Conservation (phyloP, 176 grass and related monocot species). For the Aegilops tauschii region DNA sequence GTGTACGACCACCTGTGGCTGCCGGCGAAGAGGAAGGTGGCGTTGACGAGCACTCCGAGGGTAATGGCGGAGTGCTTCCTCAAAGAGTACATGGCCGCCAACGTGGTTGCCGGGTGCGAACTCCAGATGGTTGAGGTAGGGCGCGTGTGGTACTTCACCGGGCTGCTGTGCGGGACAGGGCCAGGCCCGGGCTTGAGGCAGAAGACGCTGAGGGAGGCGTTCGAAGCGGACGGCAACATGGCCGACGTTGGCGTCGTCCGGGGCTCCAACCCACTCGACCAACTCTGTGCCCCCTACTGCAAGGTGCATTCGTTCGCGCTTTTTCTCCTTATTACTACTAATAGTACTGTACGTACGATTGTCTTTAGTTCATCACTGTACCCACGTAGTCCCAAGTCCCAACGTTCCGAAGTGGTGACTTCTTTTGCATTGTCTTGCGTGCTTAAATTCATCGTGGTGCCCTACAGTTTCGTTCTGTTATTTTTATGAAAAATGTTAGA, state of each 20-base stretch:
- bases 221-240: slow-evolving; percentile 17
- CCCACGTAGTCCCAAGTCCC: too few species aligned
- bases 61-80: slow-evolving; percentile 76
- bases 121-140: slow-evolving; percentile 41
- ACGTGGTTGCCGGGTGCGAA: slow-evolving; percentile 53
- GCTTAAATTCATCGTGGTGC: too few species aligned
- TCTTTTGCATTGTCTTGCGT: too few species aligned
- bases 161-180: slow-evolving; percentile 30
- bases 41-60: slow-evolving; percentile 54
- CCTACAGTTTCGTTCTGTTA: too few species aligned
- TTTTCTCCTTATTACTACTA: too few species aligned
- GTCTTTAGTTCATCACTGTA: too few species aligned
- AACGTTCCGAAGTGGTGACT: too few species aligned
- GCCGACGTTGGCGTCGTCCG: slow-evolving; percentile 54
- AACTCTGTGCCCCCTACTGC: slow-evolving; percentile 44
- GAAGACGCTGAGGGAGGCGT: slow-evolving; percentile 22
- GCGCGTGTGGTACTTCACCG: slow-evolving; percentile 54
- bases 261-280: slow-evolving; percentile 25
- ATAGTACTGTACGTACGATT: too few species aligned
- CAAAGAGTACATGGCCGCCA: slow-evolving; percentile 60
- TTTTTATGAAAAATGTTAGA: too few species aligned
- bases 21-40: slow-evolving; percentile 38
- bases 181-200: not conserved
- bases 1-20: slow-evolving; percentile 48
- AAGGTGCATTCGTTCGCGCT: slow-evolving; percentile 46